Evolutionary conservation across 345 rosid species (phyloP), one percentile per base, ranked within the genome.

Genomic region (Rhodomyrtus tomentosa): DNA sequence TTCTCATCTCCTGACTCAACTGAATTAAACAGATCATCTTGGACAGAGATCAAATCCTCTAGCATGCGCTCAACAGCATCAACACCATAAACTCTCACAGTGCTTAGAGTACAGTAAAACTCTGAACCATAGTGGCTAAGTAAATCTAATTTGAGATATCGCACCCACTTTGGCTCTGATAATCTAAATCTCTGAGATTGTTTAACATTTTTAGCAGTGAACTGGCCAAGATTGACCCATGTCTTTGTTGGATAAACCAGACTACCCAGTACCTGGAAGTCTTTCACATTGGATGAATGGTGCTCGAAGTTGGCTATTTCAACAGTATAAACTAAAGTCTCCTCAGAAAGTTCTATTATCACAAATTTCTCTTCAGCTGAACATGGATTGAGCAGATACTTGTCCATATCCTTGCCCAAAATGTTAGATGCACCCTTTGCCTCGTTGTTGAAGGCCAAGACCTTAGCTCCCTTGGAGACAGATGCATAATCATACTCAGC

Each of bases 11-110:
- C 55, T 48, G 81, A 55, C 82, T 85, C 90, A 9, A 82, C 88
- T 7, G 81, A 29, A 25, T 84, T 76, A 82, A 68, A 45, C 38
- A 36, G 27, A n/a, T 85, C 82, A 55, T 84, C 91, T 88, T 90
- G 92, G 73, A 50, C 88, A 50, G 92, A 90, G 54, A 91, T 89
- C 92, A 92, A 85, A 89, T 91, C 92, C 85, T 90, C 93, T 84
- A 92, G 86, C 93, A 92, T 89, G 84, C 88, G 87, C 80, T 92
- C 93, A 80, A 91, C 92, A 80, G 93, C 92, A 89, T 92, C 95
- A 7, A 91, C 91, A 54, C 95, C 93, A 83, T 85, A 92, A 58
- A 92, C 92, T 86, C 89, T 90, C 81, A 91, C 83, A 48, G 85
- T 74, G 84, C 90, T 92, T 49, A 91, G 82, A 15, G 95, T 92